Evolutionary conservation across 176 grass and related monocot genomes (phyloP).

Genomic region (Rhynchospora tenuis): DNA sequence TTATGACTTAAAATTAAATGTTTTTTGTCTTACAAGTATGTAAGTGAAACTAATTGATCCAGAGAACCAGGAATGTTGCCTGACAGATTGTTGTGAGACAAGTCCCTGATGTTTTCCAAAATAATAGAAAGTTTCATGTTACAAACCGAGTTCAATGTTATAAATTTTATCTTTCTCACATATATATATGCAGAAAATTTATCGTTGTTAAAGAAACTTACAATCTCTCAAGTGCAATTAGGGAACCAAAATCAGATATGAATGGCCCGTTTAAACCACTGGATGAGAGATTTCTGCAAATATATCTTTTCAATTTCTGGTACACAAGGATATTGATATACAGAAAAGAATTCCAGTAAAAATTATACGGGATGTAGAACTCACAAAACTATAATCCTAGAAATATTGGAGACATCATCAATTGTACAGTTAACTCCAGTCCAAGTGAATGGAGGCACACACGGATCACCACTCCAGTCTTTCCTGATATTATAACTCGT

Average conservation of each 20-base stretch:
- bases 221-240: not conserved
- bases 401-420: not conserved
- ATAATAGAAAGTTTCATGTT: not conserved
- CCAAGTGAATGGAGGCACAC: constrained; percentile 1
- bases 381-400: not conserved
- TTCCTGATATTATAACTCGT: not conserved
- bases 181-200: not conserved
- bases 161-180: not conserved
- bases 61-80: constrained; percentile 11
- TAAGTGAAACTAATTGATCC: constrained; percentile 30
- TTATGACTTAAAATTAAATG: not conserved
- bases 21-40: constrained; percentile 27
- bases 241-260: not conserved
- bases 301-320: not conserved
- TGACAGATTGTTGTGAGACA: constrained; percentile 40
- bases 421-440: not conserved
- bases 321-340: not conserved
- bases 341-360: not conserved
- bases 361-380: not conserved
- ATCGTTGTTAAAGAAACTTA: not conserved
- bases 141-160: not conserved
- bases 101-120: constrained; percentile 17
- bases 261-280: constrained; percentile 23
- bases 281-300: constrained; percentile 28
- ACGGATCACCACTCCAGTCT: constrained; percentile 19